These are phyloP conservation scores for Apiospora malaysiana DNA, from an alignment of 2,329 filamentous ascomycete genomes.

Conservation along the genomic window DNA sequence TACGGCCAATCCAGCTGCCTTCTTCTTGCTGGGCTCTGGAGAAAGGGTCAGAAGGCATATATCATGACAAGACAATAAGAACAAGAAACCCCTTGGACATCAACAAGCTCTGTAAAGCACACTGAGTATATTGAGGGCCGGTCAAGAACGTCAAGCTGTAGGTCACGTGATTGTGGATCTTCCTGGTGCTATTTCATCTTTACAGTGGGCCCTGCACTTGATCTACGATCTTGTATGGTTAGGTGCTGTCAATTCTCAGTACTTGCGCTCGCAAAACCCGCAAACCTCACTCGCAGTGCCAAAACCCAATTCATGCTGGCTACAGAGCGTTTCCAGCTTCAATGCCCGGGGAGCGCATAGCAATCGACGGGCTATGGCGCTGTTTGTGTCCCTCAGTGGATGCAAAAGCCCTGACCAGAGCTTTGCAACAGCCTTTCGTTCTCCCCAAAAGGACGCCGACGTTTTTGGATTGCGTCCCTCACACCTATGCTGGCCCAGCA, in stretches of 20 bases:
- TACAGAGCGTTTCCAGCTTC: constrained; percentile 1
- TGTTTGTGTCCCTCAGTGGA: constrained; percentile 66
- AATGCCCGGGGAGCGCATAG: constrained; percentile 47
- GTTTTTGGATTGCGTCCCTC: not conserved
- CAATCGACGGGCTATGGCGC: constrained; percentile 66
- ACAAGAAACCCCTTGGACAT: not conserved
- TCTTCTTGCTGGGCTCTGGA: not conserved
- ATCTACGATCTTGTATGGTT: not conserved
- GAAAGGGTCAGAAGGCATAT: not conserved
- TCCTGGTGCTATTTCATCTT: not conserved
- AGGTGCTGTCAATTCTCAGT: not conserved
- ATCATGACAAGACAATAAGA: not conserved
- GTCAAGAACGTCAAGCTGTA: not conserved
- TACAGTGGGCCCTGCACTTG: not conserved
- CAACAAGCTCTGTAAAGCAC: not conserved
- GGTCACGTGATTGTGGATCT: not conserved
- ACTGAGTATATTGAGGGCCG: not conserved
- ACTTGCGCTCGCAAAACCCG: not conserved
- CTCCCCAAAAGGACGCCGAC: constrained; percentile 24
- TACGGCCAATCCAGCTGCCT: not conserved
- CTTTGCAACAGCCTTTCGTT: constrained; percentile 33
- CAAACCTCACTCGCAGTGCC: not conserved
- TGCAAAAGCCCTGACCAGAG: constrained; percentile 41
- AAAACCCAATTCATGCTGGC: not conserved
- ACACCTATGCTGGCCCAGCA: not conserved